Base-by-base conservation (phyloP, 768 basidiomycete species). In the Ramaria rubella region DNA sequence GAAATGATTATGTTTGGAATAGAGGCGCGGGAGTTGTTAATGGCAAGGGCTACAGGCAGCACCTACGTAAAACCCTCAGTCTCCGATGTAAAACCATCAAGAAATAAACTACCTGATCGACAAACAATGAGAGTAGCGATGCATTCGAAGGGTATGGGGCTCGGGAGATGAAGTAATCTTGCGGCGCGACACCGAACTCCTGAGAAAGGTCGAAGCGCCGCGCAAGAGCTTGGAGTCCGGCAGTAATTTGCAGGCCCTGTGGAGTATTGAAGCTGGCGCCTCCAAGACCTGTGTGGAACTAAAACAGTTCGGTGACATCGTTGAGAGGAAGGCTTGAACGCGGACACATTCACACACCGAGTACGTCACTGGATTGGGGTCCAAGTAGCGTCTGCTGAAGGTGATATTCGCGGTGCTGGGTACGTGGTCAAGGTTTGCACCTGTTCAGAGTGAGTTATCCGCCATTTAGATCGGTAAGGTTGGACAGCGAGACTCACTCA, bases 321-420 rank as follows among this genome's bases (percentile, higher is more conserved):
- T n/a, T 15, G 15, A 21, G 14, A 33, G 11, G 1, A 23, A 2
- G 5, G 14, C 8, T 15, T 45, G 4, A 26, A 3, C 21, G 15
- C 1, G 14, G 5, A 51, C 6, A 55, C 50, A 19, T 65, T 62
- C 9, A 64, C 66, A 19, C 62, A 86, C 81, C 71, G 90, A 79
- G 56, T 82, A 90, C 11, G 84, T 86, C 27, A 86, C 80, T 24
- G 86, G 81, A 65, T 92, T 92, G 42, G 86, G 80, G 62, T 92
- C 89, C 15, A 93, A 72, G 65, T 93, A 92, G 27, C 88, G 76
- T 29, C 90, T 75, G 29, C 75, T 77, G 67, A 90, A 85, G 0
- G 78, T 77, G 52, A 89, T 69, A 63, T 83, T 80, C 24, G 43
- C 42, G 0, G 36, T 68, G 43, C 71, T 71, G 19, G 68, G 67